Conservation (phyloP, 176 grass and related monocot species). For the Dactylis glomerata region DNA sequence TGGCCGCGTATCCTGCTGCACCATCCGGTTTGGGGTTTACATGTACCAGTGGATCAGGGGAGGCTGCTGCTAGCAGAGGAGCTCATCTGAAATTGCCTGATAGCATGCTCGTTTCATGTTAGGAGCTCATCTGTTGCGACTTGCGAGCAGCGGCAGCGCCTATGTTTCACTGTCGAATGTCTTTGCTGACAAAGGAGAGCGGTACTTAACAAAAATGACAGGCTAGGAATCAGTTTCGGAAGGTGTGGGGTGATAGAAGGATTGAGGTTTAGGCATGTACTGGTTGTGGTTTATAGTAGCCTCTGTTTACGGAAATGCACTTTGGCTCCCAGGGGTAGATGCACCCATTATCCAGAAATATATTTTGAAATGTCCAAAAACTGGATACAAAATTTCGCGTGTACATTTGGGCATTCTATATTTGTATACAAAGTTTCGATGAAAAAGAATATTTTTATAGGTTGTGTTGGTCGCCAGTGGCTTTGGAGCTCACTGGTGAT, state of each 20-base stretch:
- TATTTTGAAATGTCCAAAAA: too few relatives aligned
- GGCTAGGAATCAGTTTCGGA: constrained; percentile 33
- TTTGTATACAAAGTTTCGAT: too few relatives aligned
- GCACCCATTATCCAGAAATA: too few relatives aligned
- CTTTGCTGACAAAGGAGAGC: constrained; percentile 36
- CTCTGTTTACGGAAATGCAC: too few relatives aligned
- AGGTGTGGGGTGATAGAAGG: constrained; percentile 32
- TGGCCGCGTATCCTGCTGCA: not conserved
- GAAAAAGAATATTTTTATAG: too few relatives aligned
- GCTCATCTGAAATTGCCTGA: not conserved
- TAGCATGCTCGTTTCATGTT: too few relatives aligned
- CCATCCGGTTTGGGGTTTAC: not conserved
- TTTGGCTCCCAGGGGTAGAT: too few relatives aligned
- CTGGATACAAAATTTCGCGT: too few relatives aligned
- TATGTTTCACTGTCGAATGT: constrained; percentile 42
- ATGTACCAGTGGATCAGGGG: not conserved
- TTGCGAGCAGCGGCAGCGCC: constrained; percentile 24
- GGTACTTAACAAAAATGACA: constrained; percentile 35
- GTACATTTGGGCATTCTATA: too few relatives aligned
- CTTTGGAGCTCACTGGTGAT: too few relatives aligned
- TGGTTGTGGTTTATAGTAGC: not conserved
- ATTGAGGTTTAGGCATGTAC: constrained; percentile 21
- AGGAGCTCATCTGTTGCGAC: not conserved
- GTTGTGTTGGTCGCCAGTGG: too few relatives aligned
- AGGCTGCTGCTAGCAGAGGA: not conserved